A percentile compares a stretch with the other conserved stretches of the same genome.
Evolutionary conservation across 495 filamentous ascomycete genomes (phyloP).

Genomic region (Glonium stellatum): DNA sequence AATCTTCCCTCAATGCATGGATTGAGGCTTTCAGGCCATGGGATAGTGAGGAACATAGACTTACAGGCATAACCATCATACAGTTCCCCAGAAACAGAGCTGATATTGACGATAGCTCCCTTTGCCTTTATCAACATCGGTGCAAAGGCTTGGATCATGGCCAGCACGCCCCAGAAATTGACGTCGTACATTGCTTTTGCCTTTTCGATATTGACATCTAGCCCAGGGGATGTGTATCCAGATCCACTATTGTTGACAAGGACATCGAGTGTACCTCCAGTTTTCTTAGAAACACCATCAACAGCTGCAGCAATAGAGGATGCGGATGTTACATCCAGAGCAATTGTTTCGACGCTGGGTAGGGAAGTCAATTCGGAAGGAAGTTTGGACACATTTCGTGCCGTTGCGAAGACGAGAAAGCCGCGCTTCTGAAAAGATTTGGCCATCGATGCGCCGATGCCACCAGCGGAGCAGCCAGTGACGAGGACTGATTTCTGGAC

Average conservation of each 20-base stretch:
- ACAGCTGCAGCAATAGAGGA: constrained; percentile 15
- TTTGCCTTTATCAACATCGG: constrained; percentile 15
- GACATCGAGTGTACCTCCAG: constrained; percentile 30
- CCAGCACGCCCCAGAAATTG: constrained; percentile 12
- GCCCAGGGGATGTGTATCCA: constrained; percentile 30
- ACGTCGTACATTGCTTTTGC: constrained; percentile 27
- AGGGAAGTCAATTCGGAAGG: constrained; percentile 1
- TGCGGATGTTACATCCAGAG: constrained; percentile 16
- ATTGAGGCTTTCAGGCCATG: no score
- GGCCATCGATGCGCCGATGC: constrained; percentile 42
- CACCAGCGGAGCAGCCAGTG: constrained; percentile 44
- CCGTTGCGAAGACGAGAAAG: constrained; percentile 41
- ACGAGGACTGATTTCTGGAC: constrained; percentile 35
- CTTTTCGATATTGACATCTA: constrained; percentile 35
- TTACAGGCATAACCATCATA: background rate
- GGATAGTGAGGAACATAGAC: no score
- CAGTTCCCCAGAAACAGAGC: background rate
- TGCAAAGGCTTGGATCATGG: constrained; percentile 16
- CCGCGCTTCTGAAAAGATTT: constrained; percentile 36
- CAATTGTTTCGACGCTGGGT: constrained; percentile 18
- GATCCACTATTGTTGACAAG: constrained; percentile 44
- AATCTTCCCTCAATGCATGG: no score
- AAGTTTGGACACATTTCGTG: constrained; percentile 36
- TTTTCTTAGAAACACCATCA: background rate
- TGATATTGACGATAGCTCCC: constrained; percentile 10